These are phyloP conservation scores for Rhododendron griersonianum DNA, from an alignment of 148 eudicot genomes.

Conservation along the genomic window DNA sequence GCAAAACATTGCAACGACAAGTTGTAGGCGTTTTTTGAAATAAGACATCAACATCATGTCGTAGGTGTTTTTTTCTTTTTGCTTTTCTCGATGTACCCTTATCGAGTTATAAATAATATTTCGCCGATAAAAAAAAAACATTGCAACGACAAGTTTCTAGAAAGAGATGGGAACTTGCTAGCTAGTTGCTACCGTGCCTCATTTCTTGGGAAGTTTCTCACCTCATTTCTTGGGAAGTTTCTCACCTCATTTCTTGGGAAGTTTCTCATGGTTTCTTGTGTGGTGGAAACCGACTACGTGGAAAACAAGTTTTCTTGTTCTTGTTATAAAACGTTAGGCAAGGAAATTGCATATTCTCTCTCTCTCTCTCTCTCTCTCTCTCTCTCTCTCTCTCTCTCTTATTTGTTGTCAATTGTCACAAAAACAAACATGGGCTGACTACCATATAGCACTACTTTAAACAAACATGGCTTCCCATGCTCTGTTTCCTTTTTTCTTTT, in stretches of 20 bases:
- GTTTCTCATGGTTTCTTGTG: neutral
- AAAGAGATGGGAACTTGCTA: neutral
- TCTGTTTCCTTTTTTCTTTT: no score
- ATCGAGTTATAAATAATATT: no score
- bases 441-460: no score
- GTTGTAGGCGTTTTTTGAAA: no score
- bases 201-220: neutral
- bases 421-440: neutral
- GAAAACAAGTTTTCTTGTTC: neutral
- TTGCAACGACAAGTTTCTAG: neutral
- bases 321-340: neutral
- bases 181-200: neutral
- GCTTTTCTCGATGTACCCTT: no score
- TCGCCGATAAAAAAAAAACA: neutral
- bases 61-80: no score
- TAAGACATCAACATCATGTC: no score
- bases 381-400: neutral
- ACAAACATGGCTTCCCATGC: no score
- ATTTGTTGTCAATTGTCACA: neutral
- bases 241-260: neutral
- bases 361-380: neutral
- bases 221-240: neutral
- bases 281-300: neutral
- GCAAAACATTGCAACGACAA: neutral
- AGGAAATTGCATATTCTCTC: neutral